Evolutionary conservation across 1,284 basidiomycete genomes (phyloP).

Genomic region (Ceratobasidium sp.): DNA sequence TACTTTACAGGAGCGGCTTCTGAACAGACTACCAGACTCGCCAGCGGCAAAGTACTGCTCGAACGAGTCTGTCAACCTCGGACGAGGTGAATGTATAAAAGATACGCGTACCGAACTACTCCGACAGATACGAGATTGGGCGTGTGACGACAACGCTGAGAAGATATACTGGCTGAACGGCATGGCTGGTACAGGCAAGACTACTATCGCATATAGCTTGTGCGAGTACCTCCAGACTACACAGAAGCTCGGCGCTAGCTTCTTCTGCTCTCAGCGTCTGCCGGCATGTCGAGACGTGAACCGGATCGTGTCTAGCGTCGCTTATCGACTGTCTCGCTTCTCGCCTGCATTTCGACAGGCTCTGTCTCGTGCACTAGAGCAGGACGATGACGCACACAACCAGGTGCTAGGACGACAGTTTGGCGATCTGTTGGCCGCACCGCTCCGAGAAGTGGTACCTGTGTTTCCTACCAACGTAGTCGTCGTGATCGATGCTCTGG

Average conservation of each 20-base stretch:
- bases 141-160: background rate
- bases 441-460: background rate
- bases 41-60: constrained; percentile 6
- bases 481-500: constrained; percentile 14
- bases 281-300: constrained; percentile 13
- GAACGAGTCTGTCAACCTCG: background rate
- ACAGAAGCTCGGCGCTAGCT: constrained; percentile 15
- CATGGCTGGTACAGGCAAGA: constrained; percentile 35
- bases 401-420: background rate
- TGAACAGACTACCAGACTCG: background rate
- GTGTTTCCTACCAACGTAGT: background rate
- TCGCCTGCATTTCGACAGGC: background rate
- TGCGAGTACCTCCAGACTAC: background rate
- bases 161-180: constrained; percentile 35
- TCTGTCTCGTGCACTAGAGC: background rate
- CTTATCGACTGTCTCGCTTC: background rate
- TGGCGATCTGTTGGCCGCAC: background rate
- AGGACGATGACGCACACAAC: background rate
- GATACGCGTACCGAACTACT: background rate
- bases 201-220: constrained; percentile 4
- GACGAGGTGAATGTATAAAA: background rate
- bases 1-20: background rate
- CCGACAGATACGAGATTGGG: background rate
- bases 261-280: constrained; percentile 10
- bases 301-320: constrained; percentile 18